phyloP scores from a whole-genome alignment of 495 filamentous ascomycete species.

The Penicillium mononematosum region DNA sequence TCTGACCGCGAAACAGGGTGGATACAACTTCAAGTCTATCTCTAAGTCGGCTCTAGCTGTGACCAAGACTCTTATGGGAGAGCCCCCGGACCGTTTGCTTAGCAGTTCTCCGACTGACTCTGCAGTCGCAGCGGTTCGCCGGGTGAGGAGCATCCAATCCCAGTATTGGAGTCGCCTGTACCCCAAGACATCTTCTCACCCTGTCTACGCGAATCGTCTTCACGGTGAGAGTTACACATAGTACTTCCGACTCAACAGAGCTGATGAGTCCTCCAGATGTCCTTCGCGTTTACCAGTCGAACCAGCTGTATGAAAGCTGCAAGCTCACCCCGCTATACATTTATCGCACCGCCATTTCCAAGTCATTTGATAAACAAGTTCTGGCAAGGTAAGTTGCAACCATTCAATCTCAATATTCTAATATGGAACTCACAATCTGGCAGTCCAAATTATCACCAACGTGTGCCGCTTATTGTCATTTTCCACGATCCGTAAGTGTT shows the following conservation, averaged over 20 bases:
- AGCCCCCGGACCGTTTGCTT: conserved; percentile 76
- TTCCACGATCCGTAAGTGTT: conserved; percentile 75
- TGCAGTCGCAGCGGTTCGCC: conserved; percentile 51
- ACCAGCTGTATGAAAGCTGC: conserved; percentile 64
- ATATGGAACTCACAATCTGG: neutral
- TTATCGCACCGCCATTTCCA: conserved; percentile 64
- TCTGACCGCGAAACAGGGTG: conserved; percentile 53
- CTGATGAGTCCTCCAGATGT: conserved; percentile 52
- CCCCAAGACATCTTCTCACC: conserved; percentile 40
- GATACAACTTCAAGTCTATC: conserved; percentile 92
- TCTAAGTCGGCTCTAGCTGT: conserved; percentile 89
- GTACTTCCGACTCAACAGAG: neutral
- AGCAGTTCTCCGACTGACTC: conserved; percentile 41
- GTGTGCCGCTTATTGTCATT: conserved; percentile 65
- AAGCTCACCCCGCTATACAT: conserved; percentile 75
- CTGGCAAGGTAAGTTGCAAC: conserved; percentile 66
- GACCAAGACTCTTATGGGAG: conserved; percentile 88
- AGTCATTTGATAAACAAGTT: conserved; percentile 85
- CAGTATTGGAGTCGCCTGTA: conserved; percentile 60
- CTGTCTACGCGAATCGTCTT: conserved; percentile 48
- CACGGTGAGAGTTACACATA: conserved; percentile 42
- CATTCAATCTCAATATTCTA: neutral
- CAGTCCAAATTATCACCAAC: conserved; percentile 54
- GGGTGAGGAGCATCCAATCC: conserved; percentile 56
- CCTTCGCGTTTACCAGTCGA: conserved; percentile 69